phyloP scores from a whole-genome alignment of 345 rosid species.

The Salix caprea region DNA sequence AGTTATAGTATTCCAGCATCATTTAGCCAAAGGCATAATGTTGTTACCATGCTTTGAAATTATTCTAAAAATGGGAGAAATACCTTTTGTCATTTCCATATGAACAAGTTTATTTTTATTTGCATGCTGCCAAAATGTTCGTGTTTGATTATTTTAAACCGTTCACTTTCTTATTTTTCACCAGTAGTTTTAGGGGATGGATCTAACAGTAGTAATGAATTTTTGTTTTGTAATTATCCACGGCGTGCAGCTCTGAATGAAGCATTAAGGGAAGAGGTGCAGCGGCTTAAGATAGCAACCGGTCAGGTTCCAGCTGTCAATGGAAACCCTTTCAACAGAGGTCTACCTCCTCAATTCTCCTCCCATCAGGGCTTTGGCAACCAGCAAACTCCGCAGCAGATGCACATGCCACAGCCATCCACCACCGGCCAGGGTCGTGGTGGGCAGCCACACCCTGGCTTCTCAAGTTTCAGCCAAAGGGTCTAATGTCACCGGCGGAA shows the following conservation, averaged over 20 bases:
- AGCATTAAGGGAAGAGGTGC: constrained; percentile 74
- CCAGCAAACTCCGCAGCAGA: constrained; percentile 42
- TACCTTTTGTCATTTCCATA: neutral
- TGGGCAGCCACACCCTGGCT: constrained; percentile 44
- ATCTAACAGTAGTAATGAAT: neutral
- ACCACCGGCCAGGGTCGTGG: constrained; percentile 27
- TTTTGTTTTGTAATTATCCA: neutral
- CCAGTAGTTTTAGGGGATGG: neutral
- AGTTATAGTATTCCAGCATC: neutral
- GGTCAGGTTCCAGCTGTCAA: constrained; percentile 59
- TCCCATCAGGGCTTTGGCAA: constrained; percentile 46
- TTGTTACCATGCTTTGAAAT: neutral
- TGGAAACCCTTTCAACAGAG: constrained; percentile 50
- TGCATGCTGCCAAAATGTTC: neutral
- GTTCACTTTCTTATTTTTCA: neutral
- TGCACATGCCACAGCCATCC: constrained; percentile 34
- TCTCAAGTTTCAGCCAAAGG: constrained; percentile 20
- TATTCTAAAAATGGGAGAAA: neutral
- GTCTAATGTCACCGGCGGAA: neutral
- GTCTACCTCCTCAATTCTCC: constrained; percentile 41
- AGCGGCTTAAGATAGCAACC: constrained; percentile 77
- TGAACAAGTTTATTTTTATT: neutral
- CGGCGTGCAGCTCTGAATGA: constrained; percentile 70
- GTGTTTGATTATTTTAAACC: neutral
- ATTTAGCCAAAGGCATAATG: neutral